These are phyloP conservation scores for Fusarium sp. DNA, from an alignment of 2,329 filamentous ascomycete genomes.

Conservation along the genomic window DNA sequence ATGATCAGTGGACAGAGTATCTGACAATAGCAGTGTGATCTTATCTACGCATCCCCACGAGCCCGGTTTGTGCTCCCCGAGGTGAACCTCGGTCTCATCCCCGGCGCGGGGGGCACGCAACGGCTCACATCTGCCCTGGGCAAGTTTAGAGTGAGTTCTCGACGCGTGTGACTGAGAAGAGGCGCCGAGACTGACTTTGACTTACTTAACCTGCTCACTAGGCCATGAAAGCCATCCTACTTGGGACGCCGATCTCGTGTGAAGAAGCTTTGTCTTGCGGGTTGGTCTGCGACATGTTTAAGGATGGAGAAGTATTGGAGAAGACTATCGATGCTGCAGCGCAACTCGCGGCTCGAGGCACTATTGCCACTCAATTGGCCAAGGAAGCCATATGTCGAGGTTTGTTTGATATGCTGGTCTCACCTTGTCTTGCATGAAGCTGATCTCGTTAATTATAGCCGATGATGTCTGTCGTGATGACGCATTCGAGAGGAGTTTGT, in stretches of 20 bases:
- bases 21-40: conserved; percentile 51
- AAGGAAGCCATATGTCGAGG: conserved; percentile 53
- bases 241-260: conserved; percentile 48
- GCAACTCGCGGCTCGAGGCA: conserved; percentile 4
- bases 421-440: conserved; percentile 1
- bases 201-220: conserved; percentile 14
- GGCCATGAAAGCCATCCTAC: conserved; percentile 53
- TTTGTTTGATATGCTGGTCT: conserved; percentile 23
- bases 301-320: conserved; percentile 43
- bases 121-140: conserved; percentile 55
- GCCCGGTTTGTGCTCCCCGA: conserved; percentile 57
- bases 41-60: conserved; percentile 54
- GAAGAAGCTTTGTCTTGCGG: conserved; percentile 33
- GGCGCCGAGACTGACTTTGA: conserved; percentile 9
- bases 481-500: conserved; percentile 55
- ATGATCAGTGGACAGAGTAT: not conserved
- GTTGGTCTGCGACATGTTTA: conserved; percentile 43
- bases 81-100: conserved; percentile 57
- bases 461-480: conserved; percentile 51
- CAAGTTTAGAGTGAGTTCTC: conserved; percentile 54
- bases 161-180: conserved; percentile 11
- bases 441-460: conserved; percentile 25
- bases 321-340: conserved; percentile 47
- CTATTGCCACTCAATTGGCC: conserved; percentile 46
- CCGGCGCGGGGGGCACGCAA: conserved; percentile 57